Base-by-base conservation (phyloP, 176 grass and related monocot species). In the Rhynchospora tenuis region DNA sequence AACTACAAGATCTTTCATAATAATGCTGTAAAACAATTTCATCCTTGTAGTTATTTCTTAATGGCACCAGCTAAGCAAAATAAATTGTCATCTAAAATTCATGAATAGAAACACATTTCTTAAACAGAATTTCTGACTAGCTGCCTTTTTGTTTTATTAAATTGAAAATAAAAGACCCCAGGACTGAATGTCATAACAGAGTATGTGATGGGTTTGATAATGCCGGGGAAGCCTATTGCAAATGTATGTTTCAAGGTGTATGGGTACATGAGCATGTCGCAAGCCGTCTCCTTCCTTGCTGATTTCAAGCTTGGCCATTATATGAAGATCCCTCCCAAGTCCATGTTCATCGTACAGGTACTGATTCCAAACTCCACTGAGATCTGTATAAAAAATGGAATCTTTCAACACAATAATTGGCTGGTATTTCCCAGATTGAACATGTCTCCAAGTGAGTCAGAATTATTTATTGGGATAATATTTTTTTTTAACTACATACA, bases 251-350 rank as follows among this genome's bases (percentile, higher is more conserved):
- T 97, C 88, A 97, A 97, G 82, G 92, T 97, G 6, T 97, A 89
- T 73, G 92, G 92, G 60, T 97, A 97, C 85, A 97, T 94, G 83
- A 97, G 94, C 88, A 97, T 97, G 94, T 86, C 86, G 38, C 94
- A 97, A 88, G 89, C 94, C 15, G 86, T 94, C 50, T 87, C 90
- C 62, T 97, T 97, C 90, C 90, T 97, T 7, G 45, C 61, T 3
- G 94, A 97, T 85, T 97, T 97, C 88, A 97, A 97, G 52, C 94
- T 97, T 22, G 92, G 94, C 20, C 94, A 97, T 60, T 97, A 97
- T 85, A 97, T 94, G 94, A 97, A 94, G 88, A 83, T 97, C 73
- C 94, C 94, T 0, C 92, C 92, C 8, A 92, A 81, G 86, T 97
- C 94, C 59, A 97, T 97, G 92, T 97, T 94, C 90, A 82, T 97